Evolutionary conservation across 176 grass and related monocot genomes (phyloP), one percentile per base, ranked within the genome.

Genomic region (Carex kokanica): DNA sequence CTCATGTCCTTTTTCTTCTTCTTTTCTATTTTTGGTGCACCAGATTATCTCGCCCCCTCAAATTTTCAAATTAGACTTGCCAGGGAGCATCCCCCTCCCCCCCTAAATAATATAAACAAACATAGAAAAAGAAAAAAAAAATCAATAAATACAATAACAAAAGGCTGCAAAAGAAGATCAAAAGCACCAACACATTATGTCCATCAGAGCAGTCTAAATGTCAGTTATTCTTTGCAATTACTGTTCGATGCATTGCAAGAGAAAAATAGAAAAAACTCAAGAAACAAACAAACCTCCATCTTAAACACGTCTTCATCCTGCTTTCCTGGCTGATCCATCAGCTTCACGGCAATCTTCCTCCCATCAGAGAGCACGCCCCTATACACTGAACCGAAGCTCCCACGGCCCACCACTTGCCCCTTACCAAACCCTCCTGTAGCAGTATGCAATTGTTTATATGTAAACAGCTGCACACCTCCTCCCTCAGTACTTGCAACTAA

Each of bases 311-410:
- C 91, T 82, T 95, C 96, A 10, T 93, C 96, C 59, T 99, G 96
- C 84, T 95, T 99, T 64, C 96, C 96, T 6, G 92, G 91, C 11
- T 68, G 89, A 58, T 99, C 96, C 96, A 99, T 99, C 59, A 93
- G 89, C 89, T 99, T 99, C 64, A 99, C 96, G 8, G 96, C 96
- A 62, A 99, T 91, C 83, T 95, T 95, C 83, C 96, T 84, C 43
- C 91, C 91, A 71, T 99, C 96, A 58, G 91, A 72, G 31, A 95
- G 89, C 58, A 89, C 58, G 27, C 93, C 96, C 62, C 93, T 86
- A 82, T 99, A 99, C 69, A 99, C 96, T 17, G 96, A 86, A 64
- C 96, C 96, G 72, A 99, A 99, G 89, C 96, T 99, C 21, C 96
- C 96, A 83, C 93, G 96, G 34, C 96, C 96, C 12, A 95, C 96